These are phyloP conservation scores for Bipolaris cookei DNA, from an alignment of 2,329 filamentous ascomycete species.

Conservation along the genomic window DNA sequence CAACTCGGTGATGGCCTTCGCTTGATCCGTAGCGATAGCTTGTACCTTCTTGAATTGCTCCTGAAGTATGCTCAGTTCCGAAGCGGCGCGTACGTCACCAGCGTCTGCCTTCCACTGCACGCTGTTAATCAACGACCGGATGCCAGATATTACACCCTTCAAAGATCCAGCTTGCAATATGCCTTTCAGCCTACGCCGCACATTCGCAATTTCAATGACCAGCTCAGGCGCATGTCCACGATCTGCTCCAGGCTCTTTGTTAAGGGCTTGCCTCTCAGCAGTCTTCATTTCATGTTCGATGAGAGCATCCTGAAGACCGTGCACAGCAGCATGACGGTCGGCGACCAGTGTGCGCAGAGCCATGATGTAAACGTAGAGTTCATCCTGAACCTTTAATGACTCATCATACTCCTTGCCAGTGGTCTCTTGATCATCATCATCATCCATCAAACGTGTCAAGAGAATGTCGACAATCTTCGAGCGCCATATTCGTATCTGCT, in stretches of 20 bases:
- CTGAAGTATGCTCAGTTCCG: constrained; percentile 71
- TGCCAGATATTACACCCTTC: constrained; percentile 70
- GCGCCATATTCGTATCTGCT: constrained; percentile 75
- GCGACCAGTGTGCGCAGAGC: constrained; percentile 75
- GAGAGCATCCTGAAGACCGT: constrained; percentile 77
- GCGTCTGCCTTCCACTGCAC: constrained; percentile 64
- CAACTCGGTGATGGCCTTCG: constrained; percentile 58
- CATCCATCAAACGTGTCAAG: constrained; percentile 77
- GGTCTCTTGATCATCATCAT: constrained; percentile 72
- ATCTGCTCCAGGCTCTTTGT: constrained; percentile 55
- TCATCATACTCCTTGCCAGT: constrained; percentile 91
- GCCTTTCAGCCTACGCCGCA: constrained; percentile 59
- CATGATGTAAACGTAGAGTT: constrained; percentile 86
- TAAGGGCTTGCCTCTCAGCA: constrained; percentile 65
- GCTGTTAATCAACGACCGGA: constrained; percentile 67
- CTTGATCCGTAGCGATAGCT: constrained; percentile 58
- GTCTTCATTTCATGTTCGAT: constrained; percentile 73
- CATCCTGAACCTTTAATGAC: constrained; percentile 85
- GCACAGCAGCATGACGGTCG: constrained; percentile 78
- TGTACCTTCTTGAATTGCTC: constrained; percentile 67
- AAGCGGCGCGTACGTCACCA: constrained; percentile 61
- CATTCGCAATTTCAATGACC: constrained; percentile 60
- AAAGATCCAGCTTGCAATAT: constrained; percentile 66
- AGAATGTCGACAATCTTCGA: constrained; percentile 74
- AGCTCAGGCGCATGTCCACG: constrained; percentile 75